Base-by-base conservation (phyloP, 495 filamentous ascomycete species). In the Lepidopterella palustris region DNA sequence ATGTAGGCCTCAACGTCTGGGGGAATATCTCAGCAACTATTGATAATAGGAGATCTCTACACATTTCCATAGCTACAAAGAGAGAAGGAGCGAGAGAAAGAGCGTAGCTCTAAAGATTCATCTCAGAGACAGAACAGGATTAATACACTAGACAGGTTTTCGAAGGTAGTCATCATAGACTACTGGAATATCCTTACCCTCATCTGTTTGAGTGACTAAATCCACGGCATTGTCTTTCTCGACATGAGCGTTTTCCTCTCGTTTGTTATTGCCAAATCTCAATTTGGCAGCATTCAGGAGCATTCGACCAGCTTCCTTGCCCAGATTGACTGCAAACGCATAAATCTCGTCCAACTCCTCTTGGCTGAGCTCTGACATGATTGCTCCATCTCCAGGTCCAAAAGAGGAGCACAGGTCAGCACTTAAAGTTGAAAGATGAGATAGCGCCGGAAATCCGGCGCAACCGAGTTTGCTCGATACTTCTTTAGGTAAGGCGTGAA, bases 191-290 rank as follows among this genome's bases (percentile, higher is more conserved):
- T 42, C 35, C 74, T 60, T 64, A 85, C 84, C 83, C 71, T 86
- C 80, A 65, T 87, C 84, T 0, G 82, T 84, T 73, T 87, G 81
- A 26, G 85, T 87, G 29, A 89, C 85, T 52, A 88, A 81, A 67
- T 88, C 84, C 9, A 89, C 86, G 0, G 86, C 76, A 65, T 78
- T 87, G 18, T 85, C 83, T 65, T 89, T 89, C 72, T 80, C 77
- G 26, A 64, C 58, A 54, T 74, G 70, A 5, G 66, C 63, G 42
- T 68, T 66, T 10, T 71, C 60, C 48, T 51, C 59, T 20, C 64
- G 65, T 23, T 62, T 68, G 48, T 73, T 74, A 55, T 59, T 58
- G n/a, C 51, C 78, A 68, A 66, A 78, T 64, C 73, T 79, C 66
- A 55, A 74, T 68, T 69, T 78, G 57, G 77, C 76, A 13, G 72